These are phyloP conservation scores for Chlamydomonas schloesseri DNA, from an alignment of 139 green algal species.

Conservation along the genomic window DNA sequence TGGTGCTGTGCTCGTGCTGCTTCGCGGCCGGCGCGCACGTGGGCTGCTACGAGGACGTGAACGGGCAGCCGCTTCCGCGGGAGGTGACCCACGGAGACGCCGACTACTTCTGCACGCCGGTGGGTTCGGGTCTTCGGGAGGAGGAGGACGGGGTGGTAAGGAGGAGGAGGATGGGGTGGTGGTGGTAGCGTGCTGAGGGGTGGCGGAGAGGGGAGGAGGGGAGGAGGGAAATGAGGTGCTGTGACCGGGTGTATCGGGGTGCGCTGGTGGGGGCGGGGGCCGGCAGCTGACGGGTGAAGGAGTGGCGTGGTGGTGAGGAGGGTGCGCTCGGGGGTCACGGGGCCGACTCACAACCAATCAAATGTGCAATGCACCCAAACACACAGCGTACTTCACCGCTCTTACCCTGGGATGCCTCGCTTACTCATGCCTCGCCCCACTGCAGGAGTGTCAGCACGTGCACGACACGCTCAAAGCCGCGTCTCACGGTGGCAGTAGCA, in stretches of 20 bases:
- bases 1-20: conserved; percentile 61
- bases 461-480: conserved; percentile 18
- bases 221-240: too few species aligned
- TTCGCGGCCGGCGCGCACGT: conserved; percentile 45
- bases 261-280: too few species aligned
- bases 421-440: too few species aligned
- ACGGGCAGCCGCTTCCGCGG: conserved; percentile 26
- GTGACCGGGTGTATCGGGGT: neutral
- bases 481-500: too few species aligned
- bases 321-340: too few species aligned
- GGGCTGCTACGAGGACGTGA: conserved; percentile 51
- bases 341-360: too few species aligned
- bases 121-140: neutral
- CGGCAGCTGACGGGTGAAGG: too few species aligned
- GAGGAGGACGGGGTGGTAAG: neutral
- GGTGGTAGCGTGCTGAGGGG: neutral
- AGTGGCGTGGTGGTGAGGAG: neutral
- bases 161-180: neutral
- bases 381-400: too few species aligned
- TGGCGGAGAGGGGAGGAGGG: neutral
- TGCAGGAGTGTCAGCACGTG: conserved; percentile 19
- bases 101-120: neutral
- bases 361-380: too few species aligned
- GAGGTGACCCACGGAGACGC: conserved; percentile 3
- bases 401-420: too few species aligned